Conservation (phyloP, 1,284 basidiomycete species). For the Pseudozyma thailandica region DNA sequence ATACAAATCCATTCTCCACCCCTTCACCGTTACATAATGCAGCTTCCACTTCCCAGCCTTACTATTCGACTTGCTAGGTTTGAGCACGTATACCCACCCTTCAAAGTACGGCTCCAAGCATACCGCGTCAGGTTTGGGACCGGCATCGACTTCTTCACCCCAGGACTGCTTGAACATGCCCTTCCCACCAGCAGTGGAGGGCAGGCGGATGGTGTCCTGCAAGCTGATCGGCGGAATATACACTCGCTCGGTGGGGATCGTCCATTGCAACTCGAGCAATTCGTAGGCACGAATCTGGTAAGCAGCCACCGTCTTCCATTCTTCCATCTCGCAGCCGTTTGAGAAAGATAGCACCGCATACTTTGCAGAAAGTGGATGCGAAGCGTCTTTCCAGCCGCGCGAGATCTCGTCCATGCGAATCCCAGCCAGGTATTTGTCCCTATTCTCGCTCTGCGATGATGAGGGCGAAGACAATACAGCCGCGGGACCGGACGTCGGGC, state of each 20-base stretch:
- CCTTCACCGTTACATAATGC: slow-evolving; percentile 50
- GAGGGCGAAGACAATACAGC: slow-evolving; percentile 1
- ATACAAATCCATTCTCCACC: slow-evolving; percentile 47
- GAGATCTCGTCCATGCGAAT: slow-evolving; percentile 48
- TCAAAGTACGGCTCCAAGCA: slow-evolving; percentile 55
- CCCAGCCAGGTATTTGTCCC: slow-evolving; percentile 30
- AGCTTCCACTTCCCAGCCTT: slow-evolving; percentile 57
- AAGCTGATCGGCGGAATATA: slow-evolving; percentile 32
- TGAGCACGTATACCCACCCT: slow-evolving; percentile 57
- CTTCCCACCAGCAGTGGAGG: neutral
- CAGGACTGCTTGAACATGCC: slow-evolving; percentile 4
- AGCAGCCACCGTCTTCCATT: slow-evolving; percentile 52
- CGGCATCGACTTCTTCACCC: slow-evolving; percentile 12
- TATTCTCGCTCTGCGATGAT: neutral
- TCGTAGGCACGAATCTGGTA: slow-evolving; percentile 52
- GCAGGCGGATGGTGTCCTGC: slow-evolving; percentile 9
- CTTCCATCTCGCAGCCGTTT: slow-evolving; percentile 53
- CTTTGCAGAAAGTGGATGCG: slow-evolving; percentile 41
- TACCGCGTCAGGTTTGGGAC: slow-evolving; percentile 11
- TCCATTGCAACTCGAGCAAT: slow-evolving; percentile 54
- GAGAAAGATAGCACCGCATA: slow-evolving; percentile 47
- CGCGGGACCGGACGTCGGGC: neutral
- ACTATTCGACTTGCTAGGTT: slow-evolving; percentile 13
- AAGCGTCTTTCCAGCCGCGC: slow-evolving; percentile 16
- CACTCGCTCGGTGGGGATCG: slow-evolving; percentile 44